Percentiles rank a stretch among this genome's conserved stretches.
These are phyloP conservation scores for Monosporozyma aquatica DNA, from an alignment of 805 yeast genomes.

Conservation along the genomic window DNA sequence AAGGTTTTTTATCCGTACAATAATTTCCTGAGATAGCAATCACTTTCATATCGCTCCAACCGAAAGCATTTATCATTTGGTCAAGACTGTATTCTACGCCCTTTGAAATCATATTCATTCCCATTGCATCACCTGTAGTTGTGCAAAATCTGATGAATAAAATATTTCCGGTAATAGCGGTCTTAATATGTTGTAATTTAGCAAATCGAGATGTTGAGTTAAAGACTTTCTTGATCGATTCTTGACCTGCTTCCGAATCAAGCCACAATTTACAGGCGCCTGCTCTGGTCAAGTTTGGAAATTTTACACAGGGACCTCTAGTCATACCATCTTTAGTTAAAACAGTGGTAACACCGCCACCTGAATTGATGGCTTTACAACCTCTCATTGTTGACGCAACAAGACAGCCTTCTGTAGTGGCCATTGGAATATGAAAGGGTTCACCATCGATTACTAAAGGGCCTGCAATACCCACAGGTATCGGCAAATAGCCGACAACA, in stretches of 20 bases:
- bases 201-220: conserved; percentile 97
- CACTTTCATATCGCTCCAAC: conserved; percentile 89
- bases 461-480: conserved; percentile 97
- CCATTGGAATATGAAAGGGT: conserved; percentile 92
- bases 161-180: conserved; percentile 89
- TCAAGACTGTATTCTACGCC: conserved; percentile 87
- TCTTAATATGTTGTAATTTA: conserved; percentile 78
- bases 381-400: conserved; percentile 99
- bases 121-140: conserved; percentile 99
- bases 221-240: conserved; percentile 73
- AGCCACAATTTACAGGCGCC: conserved; percentile 94
- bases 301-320: conserved; percentile 95
- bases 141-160: conserved; percentile 89
- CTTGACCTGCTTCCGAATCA: conserved; percentile 91
- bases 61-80: conserved; percentile 78
- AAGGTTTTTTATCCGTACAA: conserved; percentile 96
- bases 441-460: conserved; percentile 86
- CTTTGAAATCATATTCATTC: conserved; percentile 99
- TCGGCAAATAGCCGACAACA: conserved; percentile 91
- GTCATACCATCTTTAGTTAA: conserved; percentile 97
- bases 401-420: conserved; percentile 97
- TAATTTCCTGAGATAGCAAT: conserved; percentile 94
- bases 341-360: conserved; percentile 92
- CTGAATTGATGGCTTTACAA: conserved; percentile 93
- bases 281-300: conserved; percentile 73